Base-by-base conservation (phyloP, 2,329 filamentous ascomycete species). In the Calonectria crousiana region DNA sequence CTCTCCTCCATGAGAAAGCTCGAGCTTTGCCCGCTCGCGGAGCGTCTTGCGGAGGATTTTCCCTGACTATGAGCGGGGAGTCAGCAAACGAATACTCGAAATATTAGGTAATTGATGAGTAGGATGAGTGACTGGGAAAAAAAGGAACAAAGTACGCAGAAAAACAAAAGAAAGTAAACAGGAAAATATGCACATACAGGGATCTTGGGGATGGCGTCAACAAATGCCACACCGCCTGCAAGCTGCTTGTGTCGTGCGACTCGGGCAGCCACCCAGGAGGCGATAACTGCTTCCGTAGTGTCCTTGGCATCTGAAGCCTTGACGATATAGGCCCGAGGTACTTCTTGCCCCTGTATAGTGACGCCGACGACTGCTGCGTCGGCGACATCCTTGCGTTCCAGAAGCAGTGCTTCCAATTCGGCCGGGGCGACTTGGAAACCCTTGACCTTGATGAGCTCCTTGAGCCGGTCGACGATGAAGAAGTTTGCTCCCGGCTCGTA, bases 401-500 rank as follows among this genome's bases (percentile, higher is more conserved):
- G 79, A 18, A 85, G 80, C 36, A 85, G 78, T 10, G 83, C 83
- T 74, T 85, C 84, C 6, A 85, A 80, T 73, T 90, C 90, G 3
- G 90, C 90, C 0, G 90, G 90, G 2, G 90, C 90, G 6, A 92
- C 90, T 79, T 92, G 90, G 78, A 89, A 87, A 11, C 89, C 90
- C 77, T 90, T 90, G 64, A 91, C 89, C 83, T 92, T 92, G 84
- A 92, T 92, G 70, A 92, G 86, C 82, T 92, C 90, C 88, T 96
- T 85, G 68, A 91, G 91, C 49, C 94, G 90, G 83, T 96, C 94
- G 38, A 96, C 93, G 72, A 98, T 94, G 83, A 91, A 90, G 77
- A 89, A 86, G 65, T 86, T 83, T 0, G 83, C 86, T 18, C 89
- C 89, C 0, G 84, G 80, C 73, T 89, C 87, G 78, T 92, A 90